Evolutionary conservation across 1,284 basidiomycete species (phyloP).

Genomic region (Marasmius tenuissimus): DNA sequence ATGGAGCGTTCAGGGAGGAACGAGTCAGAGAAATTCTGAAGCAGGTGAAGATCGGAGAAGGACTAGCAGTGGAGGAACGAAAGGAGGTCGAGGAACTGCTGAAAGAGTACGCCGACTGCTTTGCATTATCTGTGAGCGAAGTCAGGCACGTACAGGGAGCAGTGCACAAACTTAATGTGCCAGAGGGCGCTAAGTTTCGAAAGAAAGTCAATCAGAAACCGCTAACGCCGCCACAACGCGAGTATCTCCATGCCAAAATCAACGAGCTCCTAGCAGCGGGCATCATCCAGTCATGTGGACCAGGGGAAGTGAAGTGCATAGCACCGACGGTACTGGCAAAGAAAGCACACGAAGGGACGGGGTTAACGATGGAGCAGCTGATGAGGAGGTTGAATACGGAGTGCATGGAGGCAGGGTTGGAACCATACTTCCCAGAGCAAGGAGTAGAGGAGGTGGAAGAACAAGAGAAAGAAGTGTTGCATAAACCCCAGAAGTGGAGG

Average conservation of each 20-base stretch:
- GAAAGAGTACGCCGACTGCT: constrained; percentile 25
- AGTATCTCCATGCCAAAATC: constrained; percentile 25
- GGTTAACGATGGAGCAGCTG: constrained; percentile 26
- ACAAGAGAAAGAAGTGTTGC: background rate
- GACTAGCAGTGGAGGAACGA: constrained; percentile 17
- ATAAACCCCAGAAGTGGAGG: constrained; percentile 26
- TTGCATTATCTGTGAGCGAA: constrained; percentile 29
- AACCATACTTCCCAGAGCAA: constrained; percentile 14
- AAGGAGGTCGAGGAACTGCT: constrained; percentile 15
- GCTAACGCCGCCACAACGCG: constrained; percentile 25
- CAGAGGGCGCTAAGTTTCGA: constrained; percentile 17
- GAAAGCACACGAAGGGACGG: constrained; percentile 26
- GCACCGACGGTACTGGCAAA: constrained; percentile 27
- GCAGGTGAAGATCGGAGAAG: constrained; percentile 21
- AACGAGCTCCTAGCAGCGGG: constrained; percentile 31
- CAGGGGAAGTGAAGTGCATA: constrained; percentile 26
- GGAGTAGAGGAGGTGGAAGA: background rate
- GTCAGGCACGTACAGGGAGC: constrained; percentile 22
- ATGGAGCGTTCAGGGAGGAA: background rate
- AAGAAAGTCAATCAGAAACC: constrained; percentile 21
- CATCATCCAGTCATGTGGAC: constrained; percentile 23
- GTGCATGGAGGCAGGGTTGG: constrained; percentile 22
- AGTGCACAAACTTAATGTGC: constrained; percentile 25
- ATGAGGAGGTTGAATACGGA: constrained; percentile 27
- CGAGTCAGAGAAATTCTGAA: constrained; percentile 19